These are phyloP conservation scores for Exobasidium rhododendri DNA, from an alignment of 1,284 basidiomycete genomes.

Conservation along the genomic window DNA sequence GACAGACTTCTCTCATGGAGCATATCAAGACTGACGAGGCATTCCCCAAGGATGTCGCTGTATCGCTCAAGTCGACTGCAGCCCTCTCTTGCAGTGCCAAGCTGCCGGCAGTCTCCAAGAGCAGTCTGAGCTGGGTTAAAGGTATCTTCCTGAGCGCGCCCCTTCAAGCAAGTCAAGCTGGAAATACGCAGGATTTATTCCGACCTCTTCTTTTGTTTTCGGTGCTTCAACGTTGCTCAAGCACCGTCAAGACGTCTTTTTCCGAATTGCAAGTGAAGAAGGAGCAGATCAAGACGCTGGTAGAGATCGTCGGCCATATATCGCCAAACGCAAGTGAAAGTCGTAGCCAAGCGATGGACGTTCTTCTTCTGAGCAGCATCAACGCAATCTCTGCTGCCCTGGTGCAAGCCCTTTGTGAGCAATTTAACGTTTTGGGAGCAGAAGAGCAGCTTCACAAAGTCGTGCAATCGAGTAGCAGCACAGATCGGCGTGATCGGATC, in stretches of 20 bases:
- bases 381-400: too few species aligned
- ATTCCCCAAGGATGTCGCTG: neutral
- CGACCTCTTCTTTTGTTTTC: slow-evolving; percentile 22
- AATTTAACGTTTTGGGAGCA: too few species aligned
- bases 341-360: neutral
- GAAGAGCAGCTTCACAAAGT: too few species aligned
- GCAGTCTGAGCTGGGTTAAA: neutral
- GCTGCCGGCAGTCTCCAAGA: neutral
- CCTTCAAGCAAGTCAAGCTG: neutral
- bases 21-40: neutral
- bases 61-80: neutral
- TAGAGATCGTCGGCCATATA: neutral
- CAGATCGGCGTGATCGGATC: too few species aligned
- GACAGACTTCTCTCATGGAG: neutral
- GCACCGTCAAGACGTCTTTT: neutral
- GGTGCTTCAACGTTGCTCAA: slow-evolving; percentile 1
- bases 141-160: neutral
- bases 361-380: neutral
- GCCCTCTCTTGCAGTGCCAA: neutral
- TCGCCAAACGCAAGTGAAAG: neutral
- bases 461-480: too few species aligned
- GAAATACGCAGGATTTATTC: slow-evolving; percentile 19
- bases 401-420: too few species aligned
- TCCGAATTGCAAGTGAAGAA: neutral
- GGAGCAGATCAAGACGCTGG: neutral